These are phyloP conservation scores for Microglena sp. DNA, from an alignment of 139 green algal genomes.

Conservation along the genomic window DNA sequence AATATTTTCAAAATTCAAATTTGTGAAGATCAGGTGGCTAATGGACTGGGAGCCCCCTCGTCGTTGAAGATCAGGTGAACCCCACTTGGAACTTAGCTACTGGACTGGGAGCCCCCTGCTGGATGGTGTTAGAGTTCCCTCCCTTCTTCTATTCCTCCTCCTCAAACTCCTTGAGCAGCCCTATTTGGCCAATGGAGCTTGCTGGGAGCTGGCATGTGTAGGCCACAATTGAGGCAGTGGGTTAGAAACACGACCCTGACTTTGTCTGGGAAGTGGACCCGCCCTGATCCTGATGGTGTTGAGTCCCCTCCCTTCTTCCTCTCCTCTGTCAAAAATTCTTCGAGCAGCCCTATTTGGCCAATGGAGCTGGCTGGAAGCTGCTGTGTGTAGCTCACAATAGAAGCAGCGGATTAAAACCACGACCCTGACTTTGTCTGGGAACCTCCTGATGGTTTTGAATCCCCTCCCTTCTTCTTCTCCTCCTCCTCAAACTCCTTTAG, in stretches of 20 bases:
- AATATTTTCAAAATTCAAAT: too few relatives aligned
- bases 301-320: neutral
- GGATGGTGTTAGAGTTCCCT: too few relatives aligned
- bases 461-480: neutral
- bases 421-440: neutral
- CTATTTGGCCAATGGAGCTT: slow-evolving; percentile 23
- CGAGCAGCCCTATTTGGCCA: neutral
- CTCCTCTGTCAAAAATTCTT: neutral
- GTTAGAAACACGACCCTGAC: neutral
- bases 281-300: neutral
- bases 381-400: neutral
- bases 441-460: neutral
- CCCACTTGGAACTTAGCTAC: too few relatives aligned
- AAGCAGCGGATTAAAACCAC: neutral
- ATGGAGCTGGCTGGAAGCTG: neutral
- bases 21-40: too few relatives aligned
- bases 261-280: neutral
- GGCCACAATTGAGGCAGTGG: slow-evolving; percentile 11
- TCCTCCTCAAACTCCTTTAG: slow-evolving; percentile 5
- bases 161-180: slow-evolving; percentile 32
- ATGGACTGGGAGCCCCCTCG: too few relatives aligned
- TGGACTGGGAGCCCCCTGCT: too few relatives aligned
- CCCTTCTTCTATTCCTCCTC: too few relatives aligned
- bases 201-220: slow-evolving; percentile 20
- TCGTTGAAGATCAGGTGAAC: too few relatives aligned